Evolutionary conservation across 2,329 filamentous ascomycete genomes (phyloP).

Genomic region (Stemphylium beticola): DNA sequence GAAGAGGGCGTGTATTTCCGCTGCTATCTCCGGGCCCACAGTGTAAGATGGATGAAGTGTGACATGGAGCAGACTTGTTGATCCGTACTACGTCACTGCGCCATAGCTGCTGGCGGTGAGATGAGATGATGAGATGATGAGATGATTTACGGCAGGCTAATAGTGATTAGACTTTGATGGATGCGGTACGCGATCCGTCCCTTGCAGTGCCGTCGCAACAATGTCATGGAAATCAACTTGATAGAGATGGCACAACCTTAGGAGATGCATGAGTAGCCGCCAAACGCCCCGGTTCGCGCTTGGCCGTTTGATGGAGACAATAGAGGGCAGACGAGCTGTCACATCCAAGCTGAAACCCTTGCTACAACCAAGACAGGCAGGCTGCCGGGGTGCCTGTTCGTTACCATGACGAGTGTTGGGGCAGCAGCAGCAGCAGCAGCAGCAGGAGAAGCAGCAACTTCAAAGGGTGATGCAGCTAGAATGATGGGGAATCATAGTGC

Average conservation of each 20-base stretch:
- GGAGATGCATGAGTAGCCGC: background rate
- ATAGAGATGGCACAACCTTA: no score
- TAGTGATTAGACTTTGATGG: no score
- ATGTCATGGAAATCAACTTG: no score
- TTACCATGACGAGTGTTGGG: no score
- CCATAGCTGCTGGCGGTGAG: no score
- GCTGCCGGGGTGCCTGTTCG: background rate
- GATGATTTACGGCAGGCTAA: no score
- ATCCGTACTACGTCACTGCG: no score
- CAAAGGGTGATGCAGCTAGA: background rate
- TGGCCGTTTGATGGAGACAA: conserved; percentile 1
- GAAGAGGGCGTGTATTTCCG: conserved; percentile 2
- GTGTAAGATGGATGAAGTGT: background rate
- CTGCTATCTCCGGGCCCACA: conserved; percentile 2
- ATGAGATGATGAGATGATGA: no score
- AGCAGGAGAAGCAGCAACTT: no score
- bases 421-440: no score
- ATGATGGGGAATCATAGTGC: background rate
- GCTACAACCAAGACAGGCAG: background rate
- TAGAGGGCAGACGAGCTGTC: conserved; percentile 12
- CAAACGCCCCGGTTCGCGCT: conserved; percentile 2
- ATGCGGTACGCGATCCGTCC: no score
- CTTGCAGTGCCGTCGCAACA: no score
- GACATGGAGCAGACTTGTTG: background rate
- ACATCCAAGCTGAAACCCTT: conserved; percentile 15